phyloP scores from a whole-genome alignment of 345 rosid species.

The Firmiana major region DNA sequence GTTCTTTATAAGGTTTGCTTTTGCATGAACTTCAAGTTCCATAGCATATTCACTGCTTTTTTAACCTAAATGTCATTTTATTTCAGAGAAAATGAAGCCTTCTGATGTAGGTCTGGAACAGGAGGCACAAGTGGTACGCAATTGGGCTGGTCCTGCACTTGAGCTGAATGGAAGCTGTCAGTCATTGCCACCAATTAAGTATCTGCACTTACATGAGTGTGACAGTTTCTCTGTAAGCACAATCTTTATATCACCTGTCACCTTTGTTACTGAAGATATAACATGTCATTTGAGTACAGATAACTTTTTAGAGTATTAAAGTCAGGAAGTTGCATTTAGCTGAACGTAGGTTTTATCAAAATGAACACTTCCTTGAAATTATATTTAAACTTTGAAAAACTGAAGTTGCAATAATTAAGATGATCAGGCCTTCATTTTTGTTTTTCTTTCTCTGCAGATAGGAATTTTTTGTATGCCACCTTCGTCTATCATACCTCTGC shows the following conservation, averaged over 20 bases:
- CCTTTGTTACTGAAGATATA: background rate
- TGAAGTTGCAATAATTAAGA: slow-evolving; percentile 6
- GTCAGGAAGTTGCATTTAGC: background rate
- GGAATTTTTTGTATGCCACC: slow-evolving; percentile 95
- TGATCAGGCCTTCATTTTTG: slow-evolving; percentile 8
- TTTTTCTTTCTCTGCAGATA: slow-evolving; percentile 47
- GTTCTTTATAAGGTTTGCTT: background rate
- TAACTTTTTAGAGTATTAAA: background rate
- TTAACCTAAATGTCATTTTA: slow-evolving; percentile 15
- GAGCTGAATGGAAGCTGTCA: slow-evolving; percentile 68
- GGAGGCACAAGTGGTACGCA: slow-evolving; percentile 75
- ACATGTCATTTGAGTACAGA: background rate
- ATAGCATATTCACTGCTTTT: slow-evolving; percentile 2
- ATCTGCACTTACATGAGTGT: slow-evolving; percentile 81
- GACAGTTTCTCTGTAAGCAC: slow-evolving; percentile 84
- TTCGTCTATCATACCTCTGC: slow-evolving; percentile 84
- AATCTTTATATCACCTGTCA: slow-evolving; percentile 9
- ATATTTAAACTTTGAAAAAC: background rate
- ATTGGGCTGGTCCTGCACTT: slow-evolving; percentile 50
- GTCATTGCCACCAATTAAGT: slow-evolving; percentile 68
- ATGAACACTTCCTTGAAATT: background rate
- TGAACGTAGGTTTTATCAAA: background rate
- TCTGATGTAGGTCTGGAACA: slow-evolving; percentile 93
- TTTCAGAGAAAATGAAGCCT: slow-evolving; percentile 92
- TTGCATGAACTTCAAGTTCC: background rate